These are phyloP conservation scores for Paramecium primaurelia DNA, from an alignment of 73 alveolate species.

Conservation along the genomic window DNA sequence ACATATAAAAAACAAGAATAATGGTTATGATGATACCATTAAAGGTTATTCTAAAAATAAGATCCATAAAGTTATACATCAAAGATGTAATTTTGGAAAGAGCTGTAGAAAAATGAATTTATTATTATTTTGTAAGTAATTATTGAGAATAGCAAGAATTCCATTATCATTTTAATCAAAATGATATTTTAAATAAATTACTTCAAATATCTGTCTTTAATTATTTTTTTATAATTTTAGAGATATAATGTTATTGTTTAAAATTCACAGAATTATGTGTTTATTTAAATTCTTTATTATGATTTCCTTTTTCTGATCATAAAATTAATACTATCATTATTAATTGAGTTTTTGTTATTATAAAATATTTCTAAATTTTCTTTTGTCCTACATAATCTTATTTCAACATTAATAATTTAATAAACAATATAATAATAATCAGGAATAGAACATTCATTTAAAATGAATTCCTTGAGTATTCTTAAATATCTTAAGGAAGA, in stretches of 20 bases:
- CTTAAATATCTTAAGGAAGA: background rate
- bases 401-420: background rate
- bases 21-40: constrained; percentile 26
- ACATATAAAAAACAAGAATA: background rate
- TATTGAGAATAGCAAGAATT: background rate
- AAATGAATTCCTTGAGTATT: constrained; percentile 6
- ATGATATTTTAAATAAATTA: background rate
- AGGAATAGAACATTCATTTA: background rate
- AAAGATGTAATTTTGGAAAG: background rate
- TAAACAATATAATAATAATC: background rate
- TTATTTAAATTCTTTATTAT: too few relatives aligned
- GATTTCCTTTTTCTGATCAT: too few relatives aligned
- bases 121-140: background rate
- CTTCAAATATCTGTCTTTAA: too few relatives aligned
- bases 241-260: too few relatives aligned
- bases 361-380: background rate
- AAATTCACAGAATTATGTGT: too few relatives aligned
- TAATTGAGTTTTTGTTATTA: too few relatives aligned
- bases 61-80: background rate
- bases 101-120: background rate
- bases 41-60: background rate
- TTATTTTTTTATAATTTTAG: too few relatives aligned
- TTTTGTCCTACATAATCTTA: background rate
- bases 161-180: background rate
- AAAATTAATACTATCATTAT: too few relatives aligned